These are phyloP conservation scores for Neoscytalidium dimidiatum DNA, from an alignment of 2,329 filamentous ascomycete genomes.

Conservation along the genomic window DNA sequence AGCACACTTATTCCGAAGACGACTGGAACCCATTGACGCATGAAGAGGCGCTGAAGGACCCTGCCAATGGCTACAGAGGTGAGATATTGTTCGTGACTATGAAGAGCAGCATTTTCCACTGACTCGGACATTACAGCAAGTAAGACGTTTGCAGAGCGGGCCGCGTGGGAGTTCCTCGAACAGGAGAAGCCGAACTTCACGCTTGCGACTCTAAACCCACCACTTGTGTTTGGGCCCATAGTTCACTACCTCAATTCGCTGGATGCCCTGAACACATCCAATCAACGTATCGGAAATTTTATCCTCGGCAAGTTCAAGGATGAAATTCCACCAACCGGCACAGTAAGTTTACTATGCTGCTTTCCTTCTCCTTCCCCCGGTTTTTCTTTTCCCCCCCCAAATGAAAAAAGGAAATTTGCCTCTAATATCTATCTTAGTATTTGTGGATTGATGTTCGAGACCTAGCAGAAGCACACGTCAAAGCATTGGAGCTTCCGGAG, in stretches of 20 bases:
- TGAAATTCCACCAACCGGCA: constrained; percentile 59
- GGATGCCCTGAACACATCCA: constrained; percentile 71
- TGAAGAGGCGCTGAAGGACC: constrained; percentile 50
- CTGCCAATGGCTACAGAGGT: constrained; percentile 47
- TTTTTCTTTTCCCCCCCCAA: no score
- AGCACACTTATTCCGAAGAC: constrained; percentile 53
- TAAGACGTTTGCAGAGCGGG: constrained; percentile 64
- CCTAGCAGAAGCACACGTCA: constrained; percentile 65
- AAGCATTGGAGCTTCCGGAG: constrained; percentile 56
- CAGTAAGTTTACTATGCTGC: no score
- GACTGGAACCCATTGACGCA: constrained; percentile 62
- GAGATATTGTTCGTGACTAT: constrained; percentile 1
- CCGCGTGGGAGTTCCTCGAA: constrained; percentile 56
- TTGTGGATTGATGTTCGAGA: constrained; percentile 54
- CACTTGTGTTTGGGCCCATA: constrained; percentile 53
- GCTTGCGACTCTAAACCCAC: constrained; percentile 52
- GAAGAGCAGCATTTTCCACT: neutral
- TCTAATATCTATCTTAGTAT: no score
- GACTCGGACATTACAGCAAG: constrained; percentile 39
- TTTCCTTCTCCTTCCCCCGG: no score
- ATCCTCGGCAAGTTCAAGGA: constrained; percentile 64
- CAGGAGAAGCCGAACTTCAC: constrained; percentile 54
- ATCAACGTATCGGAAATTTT: constrained; percentile 65
- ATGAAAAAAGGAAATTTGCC: no score
- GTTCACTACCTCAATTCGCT: constrained; percentile 63